Conservation (phyloP, 2,329 filamentous ascomycete genomes). For the Diaporthe sp. region DNA sequence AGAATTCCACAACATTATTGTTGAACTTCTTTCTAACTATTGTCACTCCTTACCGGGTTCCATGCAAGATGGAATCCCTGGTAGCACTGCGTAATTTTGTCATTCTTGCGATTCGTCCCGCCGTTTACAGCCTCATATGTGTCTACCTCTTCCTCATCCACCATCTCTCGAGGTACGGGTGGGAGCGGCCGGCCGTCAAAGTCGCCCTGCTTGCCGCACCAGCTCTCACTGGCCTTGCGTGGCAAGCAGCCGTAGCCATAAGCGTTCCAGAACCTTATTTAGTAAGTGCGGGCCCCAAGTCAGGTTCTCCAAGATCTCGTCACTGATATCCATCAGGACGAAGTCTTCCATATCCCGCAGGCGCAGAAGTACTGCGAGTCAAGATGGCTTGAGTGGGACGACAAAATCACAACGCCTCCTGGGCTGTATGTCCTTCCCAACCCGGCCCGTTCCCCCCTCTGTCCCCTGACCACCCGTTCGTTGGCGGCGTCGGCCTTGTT, state of each 20-base stretch:
- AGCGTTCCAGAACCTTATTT: slow-evolving; percentile 68
- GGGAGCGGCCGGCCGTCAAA: slow-evolving; percentile 12
- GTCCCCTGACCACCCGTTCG: slow-evolving; percentile 43
- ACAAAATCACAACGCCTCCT: slow-evolving; percentile 97
- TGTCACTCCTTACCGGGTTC: slow-evolving; percentile 17
- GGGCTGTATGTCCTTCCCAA: slow-evolving; percentile 72
- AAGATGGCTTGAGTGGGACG: slow-evolving; percentile 86
- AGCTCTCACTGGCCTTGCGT: slow-evolving; percentile 45
- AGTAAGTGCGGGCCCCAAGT: slow-evolving; percentile 52
- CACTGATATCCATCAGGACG: slow-evolving; percentile 70
- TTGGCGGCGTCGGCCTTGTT: slow-evolving; percentile 19
- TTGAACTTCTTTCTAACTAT: slow-evolving; percentile 4
- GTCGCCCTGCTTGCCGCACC: slow-evolving; percentile 45
- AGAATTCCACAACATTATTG: background rate
- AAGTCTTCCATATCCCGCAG: slow-evolving; percentile 91
- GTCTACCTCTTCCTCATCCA: slow-evolving; percentile 7
- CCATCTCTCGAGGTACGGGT: background rate
- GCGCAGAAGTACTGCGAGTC: slow-evolving; percentile 88
- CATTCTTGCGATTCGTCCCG: background rate
- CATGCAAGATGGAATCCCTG: background rate
- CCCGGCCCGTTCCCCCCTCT: slow-evolving; percentile 29
- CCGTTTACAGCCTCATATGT: background rate
- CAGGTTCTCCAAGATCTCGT: background rate
- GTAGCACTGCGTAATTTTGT: background rate
- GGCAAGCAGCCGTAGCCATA: slow-evolving; percentile 56